Evolutionary conservation across 768 basidiomycete species (phyloP).

Genomic region (Filobasidium floriforme): DNA sequence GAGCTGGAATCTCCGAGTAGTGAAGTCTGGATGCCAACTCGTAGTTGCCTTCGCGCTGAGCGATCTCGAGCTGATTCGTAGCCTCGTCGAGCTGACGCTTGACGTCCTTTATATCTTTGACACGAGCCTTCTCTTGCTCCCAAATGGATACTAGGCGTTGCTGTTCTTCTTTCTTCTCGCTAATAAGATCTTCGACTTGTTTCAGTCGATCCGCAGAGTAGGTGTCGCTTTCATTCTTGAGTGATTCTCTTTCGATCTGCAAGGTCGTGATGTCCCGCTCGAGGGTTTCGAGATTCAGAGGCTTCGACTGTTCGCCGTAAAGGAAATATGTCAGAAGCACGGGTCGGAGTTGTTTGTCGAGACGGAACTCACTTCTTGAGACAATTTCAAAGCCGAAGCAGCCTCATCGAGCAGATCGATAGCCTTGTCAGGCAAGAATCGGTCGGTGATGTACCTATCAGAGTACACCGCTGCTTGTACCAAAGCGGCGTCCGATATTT

Average conservation of each 20-base stretch:
- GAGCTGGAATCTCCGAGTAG: conserved; percentile 74
- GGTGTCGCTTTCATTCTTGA: conserved; percentile 79
- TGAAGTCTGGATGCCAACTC: conserved; percentile 76
- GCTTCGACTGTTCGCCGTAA: conserved; percentile 58
- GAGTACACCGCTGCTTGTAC: conserved; percentile 84
- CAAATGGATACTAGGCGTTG: conserved; percentile 58
- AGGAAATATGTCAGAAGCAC: neutral
- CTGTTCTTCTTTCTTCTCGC: conserved; percentile 59
- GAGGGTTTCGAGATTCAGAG: conserved; percentile 71
- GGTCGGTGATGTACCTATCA: conserved; percentile 75
- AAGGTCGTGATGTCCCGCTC: conserved; percentile 77
- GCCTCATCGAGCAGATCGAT: conserved; percentile 86
- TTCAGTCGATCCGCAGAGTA: conserved; percentile 67
- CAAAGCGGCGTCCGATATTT: conserved; percentile 77
- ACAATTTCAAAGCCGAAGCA: conserved; percentile 72
- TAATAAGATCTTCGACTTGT: conserved; percentile 61
- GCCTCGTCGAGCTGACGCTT: conserved; percentile 69
- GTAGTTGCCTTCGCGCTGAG: conserved; percentile 79
- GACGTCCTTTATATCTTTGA: conserved; percentile 42
- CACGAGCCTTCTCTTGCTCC: conserved; percentile 50
- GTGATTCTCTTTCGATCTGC: conserved; percentile 79
- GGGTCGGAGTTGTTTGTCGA: neutral
- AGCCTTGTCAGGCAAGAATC: conserved; percentile 76
- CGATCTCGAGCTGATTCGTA: conserved; percentile 76
- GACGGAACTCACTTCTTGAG: conserved; percentile 50